Evolutionary conservation across 2,329 filamentous ascomycete genomes (phyloP), one percentile per base, ranked within the genome.

Genomic region (Epichloe amarillans): DNA sequence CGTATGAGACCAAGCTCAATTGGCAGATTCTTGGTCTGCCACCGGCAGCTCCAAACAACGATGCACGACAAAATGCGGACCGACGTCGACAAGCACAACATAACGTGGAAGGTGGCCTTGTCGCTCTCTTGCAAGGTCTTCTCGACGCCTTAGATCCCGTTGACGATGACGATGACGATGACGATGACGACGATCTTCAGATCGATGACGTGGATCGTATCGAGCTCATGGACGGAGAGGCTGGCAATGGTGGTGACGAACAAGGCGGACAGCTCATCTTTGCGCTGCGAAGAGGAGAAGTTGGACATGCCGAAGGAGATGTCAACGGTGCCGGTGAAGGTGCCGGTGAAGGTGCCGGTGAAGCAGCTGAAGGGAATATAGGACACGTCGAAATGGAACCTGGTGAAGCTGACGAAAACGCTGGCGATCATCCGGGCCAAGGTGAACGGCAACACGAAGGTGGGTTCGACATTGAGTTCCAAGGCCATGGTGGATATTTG

Each of bases 1-100:
- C 65, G 1, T 68, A 75, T 26, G 76, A 80, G 58, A 64, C 63
- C 40, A 70, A 65, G 35, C 71, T 79, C 33, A 75, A 77, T 60
- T 58, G 69, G 49, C 64, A 69, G 38, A 65, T 79, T 36, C 60
- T 67, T n/a, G 69, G 71, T 1, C 61, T 70, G 2, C 66, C 65
- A 4, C 60, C 62, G 0, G 42, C 62, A 40, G 55, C 58, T 2
- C 55, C 54, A 12, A 55, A 59, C 44, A 54, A 59, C 36, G 53
- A 58, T 42, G 50, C 48, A 1, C 52, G 57, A 40, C 52, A 54
- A 33, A 10, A 49, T 37, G 47, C 38, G 26, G 37, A 49, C 30
- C 47, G 26, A 23, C n/a, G 11, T 43, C 19, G 39, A 37, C 39
- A 21, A 33, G 39, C 30, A 14, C 39, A 49, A 12, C 39, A 38